Evolutionary conservation across 2,329 filamentous ascomycete genomes (phyloP), one percentile per base, ranked within the genome.

Genomic region (Penicillium sp.): DNA sequence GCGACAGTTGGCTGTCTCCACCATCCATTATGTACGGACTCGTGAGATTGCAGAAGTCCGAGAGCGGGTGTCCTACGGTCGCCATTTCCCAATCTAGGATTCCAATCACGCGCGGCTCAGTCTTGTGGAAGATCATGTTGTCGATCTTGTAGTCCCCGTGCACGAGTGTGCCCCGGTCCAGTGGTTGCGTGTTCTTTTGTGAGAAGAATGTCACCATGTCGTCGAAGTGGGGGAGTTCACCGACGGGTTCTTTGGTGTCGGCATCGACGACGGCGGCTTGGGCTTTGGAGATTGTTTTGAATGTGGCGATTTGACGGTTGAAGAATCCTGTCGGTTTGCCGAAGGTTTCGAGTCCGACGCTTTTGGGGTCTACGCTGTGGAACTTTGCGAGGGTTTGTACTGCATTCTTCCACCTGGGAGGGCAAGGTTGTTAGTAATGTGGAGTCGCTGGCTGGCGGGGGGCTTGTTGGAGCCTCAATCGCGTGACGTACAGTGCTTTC

Each of bases 81-180:
- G 91, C 92, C 91, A 99, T 96, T 79, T 97, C 94, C 93, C 93
- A 97, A 78, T 99, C 94, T 6, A 97, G 78, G 54, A 97, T 92
- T 4, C 93, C 94, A 75, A 97, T 93, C 13, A 97, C 93, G 53
- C 87, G 82, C 6, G 93, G 86, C 73, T 93, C 89, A 0, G 90
- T 93, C 77, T 90, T 89, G 79, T 97, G 91, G 74, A 96, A 99
- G 41, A 94, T 86, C 64, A 93, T 74, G 68, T 94, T 94, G 74
- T 94, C 90, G 69, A 93, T 96, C 80, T 97, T 99, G 81, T 93
- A 99, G 75, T 99, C 94, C 37, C 94, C 94, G 71, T 97, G 94
- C 31, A 97, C 88, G 62, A 97, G 83, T 5, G 88, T 89, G 23
- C 84, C 86, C 61, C 90, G 82, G 72, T 97, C 93, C 60, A 82